Percentiles rank a stretch among this genome's conserved stretches.
phyloP scores from a whole-genome alignment of 75 land plant genomes.

The Pinus albicaulis region DNA sequence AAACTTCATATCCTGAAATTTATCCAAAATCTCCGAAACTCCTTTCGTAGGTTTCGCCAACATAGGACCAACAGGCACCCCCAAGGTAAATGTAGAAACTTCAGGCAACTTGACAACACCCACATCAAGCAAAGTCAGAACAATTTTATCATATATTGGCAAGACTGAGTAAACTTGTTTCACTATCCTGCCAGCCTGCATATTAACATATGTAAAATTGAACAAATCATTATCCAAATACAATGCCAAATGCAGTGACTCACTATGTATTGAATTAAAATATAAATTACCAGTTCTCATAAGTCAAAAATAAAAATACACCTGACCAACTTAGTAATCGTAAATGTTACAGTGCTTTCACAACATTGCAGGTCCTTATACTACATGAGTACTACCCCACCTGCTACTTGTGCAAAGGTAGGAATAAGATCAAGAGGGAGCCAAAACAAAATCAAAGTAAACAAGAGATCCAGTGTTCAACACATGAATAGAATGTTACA shows the following conservation, averaged over 20 bases:
- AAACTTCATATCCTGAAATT: conserved; percentile 85
- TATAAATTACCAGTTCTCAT: not conserved
- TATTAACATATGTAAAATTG: not conserved
- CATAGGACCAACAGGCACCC: conserved; percentile 99
- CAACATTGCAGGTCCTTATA: too few relatives aligned
- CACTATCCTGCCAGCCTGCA: conserved; percentile 84
- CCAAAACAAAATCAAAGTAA: too few relatives aligned
- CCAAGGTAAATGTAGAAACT: conserved; percentile 72
- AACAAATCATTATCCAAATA: not conserved
- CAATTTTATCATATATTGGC: conserved; percentile 82
- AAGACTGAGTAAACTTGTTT: conserved; percentile 89
- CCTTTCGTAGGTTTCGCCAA: conserved; percentile 97
- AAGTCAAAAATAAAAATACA: not conserved
- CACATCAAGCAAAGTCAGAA: conserved; percentile 59
- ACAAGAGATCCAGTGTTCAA: too few relatives aligned
- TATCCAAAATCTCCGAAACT: conserved; percentile 86
- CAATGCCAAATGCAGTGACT: too few relatives aligned
- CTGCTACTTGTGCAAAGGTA: too few relatives aligned
- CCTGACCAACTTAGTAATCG: too few relatives aligned
- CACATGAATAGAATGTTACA: too few relatives aligned
- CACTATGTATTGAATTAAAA: not conserved
- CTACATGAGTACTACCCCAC: too few relatives aligned
- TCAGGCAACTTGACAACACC: conserved; percentile 75
- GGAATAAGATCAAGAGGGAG: too few relatives aligned
- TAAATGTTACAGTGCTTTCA: too few relatives aligned